phyloP scores from a whole-genome alignment of 495 filamentous ascomycete genomes.

The Neurospora sp. region DNA sequence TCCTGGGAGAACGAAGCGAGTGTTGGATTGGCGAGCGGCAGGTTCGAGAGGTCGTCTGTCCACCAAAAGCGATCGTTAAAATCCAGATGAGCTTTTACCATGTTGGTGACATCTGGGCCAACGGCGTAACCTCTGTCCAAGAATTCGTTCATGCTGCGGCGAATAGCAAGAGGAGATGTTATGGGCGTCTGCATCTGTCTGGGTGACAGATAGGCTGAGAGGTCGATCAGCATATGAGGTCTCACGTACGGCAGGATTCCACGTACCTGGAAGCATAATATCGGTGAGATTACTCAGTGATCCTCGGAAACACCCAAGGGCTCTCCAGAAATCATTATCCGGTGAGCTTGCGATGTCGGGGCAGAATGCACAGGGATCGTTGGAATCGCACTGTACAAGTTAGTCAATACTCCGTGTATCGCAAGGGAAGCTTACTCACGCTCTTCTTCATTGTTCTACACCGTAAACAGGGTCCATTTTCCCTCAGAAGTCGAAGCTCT shows the following conservation, averaged over 20 bases:
- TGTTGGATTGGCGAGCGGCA: conserved; percentile 33
- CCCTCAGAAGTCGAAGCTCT: conserved; percentile 35
- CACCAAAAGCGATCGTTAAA: conserved; percentile 43
- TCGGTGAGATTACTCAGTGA: conserved; percentile 31
- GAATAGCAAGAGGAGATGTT: conserved; percentile 36
- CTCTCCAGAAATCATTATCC: conserved; percentile 33
- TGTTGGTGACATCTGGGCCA: conserved; percentile 22
- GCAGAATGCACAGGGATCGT: conserved; percentile 34
- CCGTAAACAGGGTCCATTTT: conserved; percentile 35
- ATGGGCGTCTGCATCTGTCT: conserved; percentile 38
- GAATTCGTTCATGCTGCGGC: conserved; percentile 41
- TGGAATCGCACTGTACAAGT: conserved; percentile 32
- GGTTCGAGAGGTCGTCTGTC: conserved; percentile 37
- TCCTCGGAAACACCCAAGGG: conserved; percentile 38
- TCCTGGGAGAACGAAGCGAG: conserved; percentile 31
- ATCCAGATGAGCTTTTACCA: conserved; percentile 34
- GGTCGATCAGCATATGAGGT: neutral
- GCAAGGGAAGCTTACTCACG: conserved; percentile 19
- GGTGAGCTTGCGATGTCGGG: conserved; percentile 22
- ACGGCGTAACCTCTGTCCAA: conserved; percentile 34
- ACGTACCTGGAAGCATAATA: conserved; percentile 35
- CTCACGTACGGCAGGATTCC: neutral
- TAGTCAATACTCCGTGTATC: neutral
- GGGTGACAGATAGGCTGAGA: conserved; percentile 31
- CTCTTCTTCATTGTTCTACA: conserved; percentile 32